Percentiles rank a stretch among this genome's conserved stretches.
Evolutionary conservation across 2,329 filamentous ascomycete species (phyloP).

Genomic region (Cylindrodendrum hubeiense): DNA sequence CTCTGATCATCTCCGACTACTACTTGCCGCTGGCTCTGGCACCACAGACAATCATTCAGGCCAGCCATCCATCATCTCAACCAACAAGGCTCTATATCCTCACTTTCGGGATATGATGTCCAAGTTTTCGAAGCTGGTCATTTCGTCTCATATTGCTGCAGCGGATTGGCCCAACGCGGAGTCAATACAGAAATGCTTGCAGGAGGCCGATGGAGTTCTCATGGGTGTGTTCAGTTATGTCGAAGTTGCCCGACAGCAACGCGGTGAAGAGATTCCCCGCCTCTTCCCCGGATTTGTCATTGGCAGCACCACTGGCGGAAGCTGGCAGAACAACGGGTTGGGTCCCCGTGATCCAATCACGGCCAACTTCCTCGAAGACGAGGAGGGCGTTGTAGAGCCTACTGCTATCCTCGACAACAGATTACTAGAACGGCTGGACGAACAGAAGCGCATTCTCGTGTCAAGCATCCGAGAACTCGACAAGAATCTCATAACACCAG

Average conservation of each 20-base stretch:
- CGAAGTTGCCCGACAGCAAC: slow-evolving; percentile 92
- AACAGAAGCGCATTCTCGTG: slow-evolving; percentile 87
- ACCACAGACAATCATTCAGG: slow-evolving; percentile 99
- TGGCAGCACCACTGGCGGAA: slow-evolving; percentile 85
- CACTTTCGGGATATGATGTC: slow-evolving; percentile 99
- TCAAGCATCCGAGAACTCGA: slow-evolving; percentile 89
- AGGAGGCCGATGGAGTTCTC: slow-evolving; percentile 96
- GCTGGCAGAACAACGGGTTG: slow-evolving; percentile 83
- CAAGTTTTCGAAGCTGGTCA: slow-evolving; percentile 97
- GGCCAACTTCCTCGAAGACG: slow-evolving; percentile 88
- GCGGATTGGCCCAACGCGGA: slow-evolving; percentile 96
- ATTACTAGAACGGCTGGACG: slow-evolving; percentile 85
- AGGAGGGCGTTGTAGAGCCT: slow-evolving; percentile 79
- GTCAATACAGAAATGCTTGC: slow-evolving; percentile 93
- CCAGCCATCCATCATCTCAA: slow-evolving; percentile 98
- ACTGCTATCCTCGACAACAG: slow-evolving; percentile 80
- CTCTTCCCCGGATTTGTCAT: slow-evolving; percentile 93
- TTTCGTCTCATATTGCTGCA: slow-evolving; percentile 97
- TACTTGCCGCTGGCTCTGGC: slow-evolving; percentile 94
- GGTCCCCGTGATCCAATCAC: slow-evolving; percentile 77
- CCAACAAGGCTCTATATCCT: slow-evolving; percentile 96
- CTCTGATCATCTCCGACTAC: slow-evolving; percentile 91
- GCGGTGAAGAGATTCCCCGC: slow-evolving; percentile 93
- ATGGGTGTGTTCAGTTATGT: slow-evolving; percentile 96
- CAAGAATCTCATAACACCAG: slow-evolving; percentile 80